phyloP scores from a whole-genome alignment of 2,329 filamentous ascomycete genomes.

The Fusarium palustre region DNA sequence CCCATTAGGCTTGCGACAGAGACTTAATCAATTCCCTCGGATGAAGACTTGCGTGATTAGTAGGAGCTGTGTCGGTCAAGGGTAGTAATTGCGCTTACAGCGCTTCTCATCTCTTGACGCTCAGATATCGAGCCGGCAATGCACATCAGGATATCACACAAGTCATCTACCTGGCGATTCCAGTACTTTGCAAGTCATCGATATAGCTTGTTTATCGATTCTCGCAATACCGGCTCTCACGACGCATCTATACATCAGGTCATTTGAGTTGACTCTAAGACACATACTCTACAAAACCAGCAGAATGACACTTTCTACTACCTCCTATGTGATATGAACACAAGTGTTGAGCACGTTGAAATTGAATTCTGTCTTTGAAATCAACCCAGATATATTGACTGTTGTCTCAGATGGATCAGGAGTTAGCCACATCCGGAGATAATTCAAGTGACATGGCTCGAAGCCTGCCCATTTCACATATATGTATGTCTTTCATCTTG shows the following conservation, averaged over 20 bases:
- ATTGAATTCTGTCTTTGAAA: too few species aligned
- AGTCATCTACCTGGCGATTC: not conserved
- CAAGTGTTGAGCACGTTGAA: not conserved
- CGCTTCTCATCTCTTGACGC: not conserved
- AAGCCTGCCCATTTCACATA: not conserved
- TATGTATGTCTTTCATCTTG: not conserved
- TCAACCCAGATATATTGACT: too few species aligned
- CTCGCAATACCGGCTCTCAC: not conserved
- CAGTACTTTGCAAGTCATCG: not conserved
- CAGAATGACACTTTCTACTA: not conserved
- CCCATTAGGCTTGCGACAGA: not conserved
- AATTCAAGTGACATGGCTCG: not conserved
- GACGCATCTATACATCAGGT: not conserved
- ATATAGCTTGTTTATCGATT: not conserved
- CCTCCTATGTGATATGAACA: not conserved
- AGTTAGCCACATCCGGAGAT: not conserved
- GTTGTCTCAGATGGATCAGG: not conserved
- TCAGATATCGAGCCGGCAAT: not conserved
- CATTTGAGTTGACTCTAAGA: not conserved
- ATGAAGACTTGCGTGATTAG: not conserved
- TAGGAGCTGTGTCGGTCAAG: not conserved
- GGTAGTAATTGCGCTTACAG: not conserved
- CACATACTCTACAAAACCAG: not conserved
- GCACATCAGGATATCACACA: not conserved
- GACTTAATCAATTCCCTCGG: not conserved